Percentiles rank a stretch among this genome's conserved stretches.
Conservation (phyloP, 2,329 filamentous ascomycete genomes). For the Anisogramma anomala region DNA sequence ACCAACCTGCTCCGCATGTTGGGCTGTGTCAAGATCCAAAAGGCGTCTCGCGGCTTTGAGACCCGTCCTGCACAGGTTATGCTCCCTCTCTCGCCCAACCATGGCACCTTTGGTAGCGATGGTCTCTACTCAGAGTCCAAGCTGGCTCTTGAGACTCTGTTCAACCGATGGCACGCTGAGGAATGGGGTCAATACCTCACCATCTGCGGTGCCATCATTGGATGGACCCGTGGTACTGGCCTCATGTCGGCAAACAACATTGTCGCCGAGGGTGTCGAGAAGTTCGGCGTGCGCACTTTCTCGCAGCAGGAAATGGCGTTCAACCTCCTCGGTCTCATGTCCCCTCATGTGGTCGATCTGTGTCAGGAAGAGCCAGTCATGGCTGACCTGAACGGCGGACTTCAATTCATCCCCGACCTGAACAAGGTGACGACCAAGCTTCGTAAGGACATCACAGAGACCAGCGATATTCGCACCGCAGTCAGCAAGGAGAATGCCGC, state of each 20-base stretch:
- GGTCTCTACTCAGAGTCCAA: constrained; percentile 98
- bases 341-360: constrained; percentile 82
- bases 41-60: constrained; percentile 76
- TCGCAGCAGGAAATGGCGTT: constrained; percentile 99
- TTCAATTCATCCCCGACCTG: constrained; percentile 93
- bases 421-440: constrained; percentile 90
- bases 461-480: constrained; percentile 81
- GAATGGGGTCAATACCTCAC: constrained; percentile 96
- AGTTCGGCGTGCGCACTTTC: constrained; percentile 93
- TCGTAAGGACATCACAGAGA: constrained; percentile 89
- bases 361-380: constrained; percentile 95
- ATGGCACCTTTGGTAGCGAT: constrained; percentile 95
- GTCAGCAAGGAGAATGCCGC: constrained; percentile 93
- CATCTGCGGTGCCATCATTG: constrained; percentile 95
- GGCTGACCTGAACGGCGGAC: constrained; percentile 91
- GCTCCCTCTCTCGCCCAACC: constrained; percentile 89
- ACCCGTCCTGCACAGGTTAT: constrained; percentile 95
- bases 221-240: constrained; percentile 96
- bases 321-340: constrained; percentile 93
- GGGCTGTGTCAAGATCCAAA: constrained; percentile 82
- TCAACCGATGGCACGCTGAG: constrained; percentile 97
- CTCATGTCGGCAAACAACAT: constrained; percentile 98
- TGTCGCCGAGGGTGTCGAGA: constrained; percentile 92
- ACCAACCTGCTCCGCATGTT: constrained; percentile 91
- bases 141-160: constrained; percentile 89